phyloP scores from a whole-genome alignment of 495 filamentous ascomycete species.

The Daldinia loculata region DNA sequence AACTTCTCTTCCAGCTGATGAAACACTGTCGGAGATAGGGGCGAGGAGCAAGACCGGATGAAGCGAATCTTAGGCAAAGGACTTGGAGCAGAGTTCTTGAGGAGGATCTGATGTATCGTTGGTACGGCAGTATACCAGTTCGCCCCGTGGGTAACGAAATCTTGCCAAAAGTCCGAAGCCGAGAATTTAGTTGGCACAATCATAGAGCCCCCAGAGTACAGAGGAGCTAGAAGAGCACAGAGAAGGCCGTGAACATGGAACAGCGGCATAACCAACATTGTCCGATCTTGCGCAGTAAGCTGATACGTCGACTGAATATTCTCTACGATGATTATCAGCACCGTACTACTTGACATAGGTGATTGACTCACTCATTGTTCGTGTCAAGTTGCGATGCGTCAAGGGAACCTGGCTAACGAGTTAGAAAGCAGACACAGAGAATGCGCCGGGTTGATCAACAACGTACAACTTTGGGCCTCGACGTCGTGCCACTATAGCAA shows the following conservation, averaged over 20 bases:
- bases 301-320: constrained; percentile 81
- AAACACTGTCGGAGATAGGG: constrained; percentile 78
- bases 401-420: constrained; percentile 65
- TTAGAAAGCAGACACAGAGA: constrained; percentile 17
- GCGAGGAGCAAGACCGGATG: constrained; percentile 86
- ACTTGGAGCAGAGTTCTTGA: constrained; percentile 70
- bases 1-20: constrained; percentile 75
- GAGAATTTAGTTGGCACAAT: constrained; percentile 80
- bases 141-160: constrained; percentile 73
- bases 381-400: constrained; percentile 78
- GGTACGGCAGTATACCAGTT: constrained; percentile 92
- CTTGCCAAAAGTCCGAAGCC: constrained; percentile 81
- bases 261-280: constrained; percentile 88
- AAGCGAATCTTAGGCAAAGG: constrained; percentile 79
- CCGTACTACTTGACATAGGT: background rate
- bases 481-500: constrained; percentile 74
- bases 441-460: background rate
- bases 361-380: constrained; percentile 70
- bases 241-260: constrained; percentile 90
- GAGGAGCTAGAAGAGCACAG: constrained; percentile 78
- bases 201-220: constrained; percentile 75
- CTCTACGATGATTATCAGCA: constrained; percentile 46
- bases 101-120: constrained; percentile 88
- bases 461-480: constrained; percentile 77
- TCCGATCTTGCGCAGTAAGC: constrained; percentile 72